These are phyloP conservation scores for Cymbopogon citratus DNA, from an alignment of 176 grass and related monocot species.

Conservation along the genomic window DNA sequence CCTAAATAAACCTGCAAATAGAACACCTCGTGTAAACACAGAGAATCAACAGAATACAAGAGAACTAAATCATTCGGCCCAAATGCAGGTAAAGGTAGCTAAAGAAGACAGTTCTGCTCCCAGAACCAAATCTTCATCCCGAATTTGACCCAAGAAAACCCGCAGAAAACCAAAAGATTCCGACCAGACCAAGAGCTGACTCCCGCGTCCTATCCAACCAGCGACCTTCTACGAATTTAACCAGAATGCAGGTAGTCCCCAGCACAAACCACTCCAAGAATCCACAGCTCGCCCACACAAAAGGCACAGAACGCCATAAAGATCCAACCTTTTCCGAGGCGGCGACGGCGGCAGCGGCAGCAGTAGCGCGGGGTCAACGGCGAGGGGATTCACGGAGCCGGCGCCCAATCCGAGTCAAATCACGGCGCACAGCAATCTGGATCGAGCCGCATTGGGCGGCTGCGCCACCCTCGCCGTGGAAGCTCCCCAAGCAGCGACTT, in stretches of 20 bases:
- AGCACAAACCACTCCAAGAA: constrained; percentile 9
- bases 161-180: not conserved
- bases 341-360: not conserved
- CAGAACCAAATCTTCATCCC: constrained; percentile 2
- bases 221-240: not conserved
- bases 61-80: not conserved
- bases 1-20: constrained; percentile 19
- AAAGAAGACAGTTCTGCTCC: not conserved
- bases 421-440: constrained; percentile 5
- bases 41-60: not conserved
- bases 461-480: not conserved
- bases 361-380: constrained; percentile 18
- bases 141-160: constrained; percentile 25
- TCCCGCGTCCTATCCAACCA: not conserved
- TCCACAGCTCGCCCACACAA: constrained; percentile 2
- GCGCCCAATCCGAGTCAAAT: constrained; percentile 24
- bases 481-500: not conserved
- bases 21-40: constrained; percentile 32
- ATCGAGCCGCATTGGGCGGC: constrained; percentile 44
- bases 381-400: constrained; percentile 19
- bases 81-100: constrained; percentile 24
- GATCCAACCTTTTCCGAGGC: constrained; percentile 33
- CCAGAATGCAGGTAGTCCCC: constrained; percentile 23
- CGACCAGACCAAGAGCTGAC: not conserved
- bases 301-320: constrained; percentile 15